phyloP scores from a whole-genome alignment of 2,329 filamentous ascomycete species.

The Aschersonia sp. region DNA sequence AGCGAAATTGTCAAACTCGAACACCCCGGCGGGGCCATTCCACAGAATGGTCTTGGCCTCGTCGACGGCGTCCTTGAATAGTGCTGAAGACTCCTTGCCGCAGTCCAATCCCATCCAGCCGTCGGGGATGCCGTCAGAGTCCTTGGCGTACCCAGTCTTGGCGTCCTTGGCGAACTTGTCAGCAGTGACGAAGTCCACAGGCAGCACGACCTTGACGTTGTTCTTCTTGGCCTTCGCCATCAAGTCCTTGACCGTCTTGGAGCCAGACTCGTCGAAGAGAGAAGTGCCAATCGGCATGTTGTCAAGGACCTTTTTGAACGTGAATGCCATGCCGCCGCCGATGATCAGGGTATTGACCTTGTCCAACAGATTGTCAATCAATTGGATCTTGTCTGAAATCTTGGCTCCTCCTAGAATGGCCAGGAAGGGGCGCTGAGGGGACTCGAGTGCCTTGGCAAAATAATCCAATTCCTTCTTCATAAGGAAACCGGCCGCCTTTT shows the following conservation, averaged over 20 bases:
- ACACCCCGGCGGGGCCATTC: constrained; percentile 96
- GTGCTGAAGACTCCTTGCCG: constrained; percentile 73
- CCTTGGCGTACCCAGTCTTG: constrained; percentile 65
- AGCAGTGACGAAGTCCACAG: constrained; percentile 88
- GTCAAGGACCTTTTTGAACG: constrained; percentile 98
- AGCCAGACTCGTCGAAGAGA: constrained; percentile 85
- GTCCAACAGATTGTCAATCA: constrained; percentile 96
- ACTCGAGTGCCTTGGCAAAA: constrained; percentile 93
- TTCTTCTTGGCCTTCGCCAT: constrained; percentile 95
- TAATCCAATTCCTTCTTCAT: constrained; percentile 99
- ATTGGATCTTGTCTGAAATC: constrained; percentile 98
- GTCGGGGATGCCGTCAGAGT: constrained; percentile 81
- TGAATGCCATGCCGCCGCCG: constrained; percentile 97
- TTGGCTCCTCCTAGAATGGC: constrained; percentile 97
- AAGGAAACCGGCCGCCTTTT: constrained; percentile 95
- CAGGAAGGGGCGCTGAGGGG: constrained; percentile 87
- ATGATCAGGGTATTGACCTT: constrained; percentile 97
- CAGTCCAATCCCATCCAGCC: constrained; percentile 98
- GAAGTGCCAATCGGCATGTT: constrained; percentile 78
- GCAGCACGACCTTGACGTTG: constrained; percentile 87
- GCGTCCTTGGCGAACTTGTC: constrained; percentile 90
- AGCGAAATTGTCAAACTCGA: constrained; percentile 92
- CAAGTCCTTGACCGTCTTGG: constrained; percentile 78
- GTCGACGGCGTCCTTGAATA: constrained; percentile 77
- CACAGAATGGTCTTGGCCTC: constrained; percentile 94